These are phyloP conservation scores for Triticum turgidum DNA, from an alignment of 176 grass and related monocot genomes.

Conservation along the genomic window DNA sequence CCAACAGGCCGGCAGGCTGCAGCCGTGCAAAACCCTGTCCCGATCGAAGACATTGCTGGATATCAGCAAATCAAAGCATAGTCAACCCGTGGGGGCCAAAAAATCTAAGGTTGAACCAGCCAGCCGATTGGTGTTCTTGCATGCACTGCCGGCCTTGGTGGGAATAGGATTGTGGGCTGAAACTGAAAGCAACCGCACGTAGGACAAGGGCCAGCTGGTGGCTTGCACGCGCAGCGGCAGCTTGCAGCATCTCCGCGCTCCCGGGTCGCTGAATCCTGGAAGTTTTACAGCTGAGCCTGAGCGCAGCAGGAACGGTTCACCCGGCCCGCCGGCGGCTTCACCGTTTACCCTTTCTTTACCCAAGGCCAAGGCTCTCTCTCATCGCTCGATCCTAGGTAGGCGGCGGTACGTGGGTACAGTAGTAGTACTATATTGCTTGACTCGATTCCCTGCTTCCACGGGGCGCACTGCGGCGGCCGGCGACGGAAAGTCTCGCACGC, in stretches of 20 bases:
- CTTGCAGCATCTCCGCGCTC: slow-evolving; percentile 9
- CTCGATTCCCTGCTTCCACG: slow-evolving; percentile 13
- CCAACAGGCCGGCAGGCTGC: not conserved
- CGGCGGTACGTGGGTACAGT: not conserved
- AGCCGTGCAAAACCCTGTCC: not conserved
- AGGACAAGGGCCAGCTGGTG: not conserved
- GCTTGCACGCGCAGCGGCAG: not conserved
- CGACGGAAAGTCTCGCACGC: not conserved
- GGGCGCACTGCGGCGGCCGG: slow-evolving; percentile 4
- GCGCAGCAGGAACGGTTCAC: not conserved
- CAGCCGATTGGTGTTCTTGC: not conserved
- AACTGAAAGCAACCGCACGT: not conserved
- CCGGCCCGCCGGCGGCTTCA: not conserved
- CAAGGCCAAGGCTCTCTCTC: not conserved
- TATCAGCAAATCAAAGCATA: not conserved
- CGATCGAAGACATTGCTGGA: not conserved
- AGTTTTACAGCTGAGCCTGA: not conserved
- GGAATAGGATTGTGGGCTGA: not conserved
- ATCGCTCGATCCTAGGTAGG: not conserved
- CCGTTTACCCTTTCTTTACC: not conserved
- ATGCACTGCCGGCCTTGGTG: not conserved
- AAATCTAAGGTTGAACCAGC: too few species aligned
- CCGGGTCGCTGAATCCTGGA: not conserved
- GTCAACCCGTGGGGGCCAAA: not conserved
- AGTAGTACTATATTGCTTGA: not conserved